Evolutionary conservation across 768 basidiomycete species (phyloP), one percentile per base, ranked within the genome.

Genomic region (Podaxis mareebaensis): DNA sequence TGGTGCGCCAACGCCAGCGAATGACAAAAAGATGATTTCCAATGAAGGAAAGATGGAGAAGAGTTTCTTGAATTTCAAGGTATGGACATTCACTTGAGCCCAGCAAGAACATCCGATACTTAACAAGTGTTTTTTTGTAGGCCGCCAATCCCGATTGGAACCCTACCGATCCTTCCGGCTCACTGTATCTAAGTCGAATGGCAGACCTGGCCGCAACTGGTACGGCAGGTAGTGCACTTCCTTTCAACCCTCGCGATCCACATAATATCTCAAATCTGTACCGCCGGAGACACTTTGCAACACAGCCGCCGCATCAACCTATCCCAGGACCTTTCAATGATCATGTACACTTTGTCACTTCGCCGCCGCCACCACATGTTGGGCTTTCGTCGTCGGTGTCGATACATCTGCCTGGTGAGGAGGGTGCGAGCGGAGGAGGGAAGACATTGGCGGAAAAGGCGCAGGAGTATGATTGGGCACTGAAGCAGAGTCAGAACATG

Each of bases 41-140:
- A 92, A 92, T 65, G 91, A 96, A 67, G 93, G 93, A 39, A 99
- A 99, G 83, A 98, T 99, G 96, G 97, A 99, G 81, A 97, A 99
- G 79, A 93, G 91, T 74, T 93, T 97, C 78, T 79, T 96, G 36
- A 93, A 92, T 71, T 97, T 97, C 82, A 96, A 96, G 78, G 89
- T 86, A 48, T 49, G 71, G 56, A 13, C 7, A 17, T 15, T 24
- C n/a, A 12, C 10, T 17, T 11, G 12, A 1, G 2, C 15, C 8
- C 6, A 3, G 1, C 20, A 6, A 24, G 33, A n/a, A 13, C 30
- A 17, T 38, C 48, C 61, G 33, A 17, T 36, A 26, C 15, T 55
- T 13, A 58, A 58, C 24, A n/a, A n/a, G n/a, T n/a, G n/a, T 38
- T 36, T 13, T 1, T 17, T 60, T 48, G 3, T 67, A 90, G 88